Percentiles rank a stretch among this genome's conserved stretches.
Conservation (phyloP, 2,329 filamentous ascomycete genomes). For the Colletotrichum euphorbiae region DNA sequence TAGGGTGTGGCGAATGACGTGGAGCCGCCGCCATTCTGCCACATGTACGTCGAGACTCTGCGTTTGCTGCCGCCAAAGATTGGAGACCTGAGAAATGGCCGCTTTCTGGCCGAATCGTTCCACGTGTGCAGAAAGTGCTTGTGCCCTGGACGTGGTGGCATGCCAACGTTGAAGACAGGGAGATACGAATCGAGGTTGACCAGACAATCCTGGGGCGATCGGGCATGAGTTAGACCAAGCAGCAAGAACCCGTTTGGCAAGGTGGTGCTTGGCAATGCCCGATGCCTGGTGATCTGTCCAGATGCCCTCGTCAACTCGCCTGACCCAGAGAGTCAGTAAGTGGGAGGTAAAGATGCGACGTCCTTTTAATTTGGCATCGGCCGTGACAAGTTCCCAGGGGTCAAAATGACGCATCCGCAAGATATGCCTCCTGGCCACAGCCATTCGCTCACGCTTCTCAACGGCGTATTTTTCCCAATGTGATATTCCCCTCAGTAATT, state of each 20-base stretch:
- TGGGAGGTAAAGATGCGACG: constrained; percentile 23
- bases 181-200: not conserved
- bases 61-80: constrained; percentile 13
- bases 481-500: constrained; percentile 36
- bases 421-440: constrained; percentile 76
- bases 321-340: constrained; percentile 23
- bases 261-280: not conserved
- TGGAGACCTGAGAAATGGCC: not conserved
- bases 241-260: not conserved
- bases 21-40: constrained; percentile 5
- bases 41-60: not conserved
- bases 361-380: constrained; percentile 22
- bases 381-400: constrained; percentile 41
- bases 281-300: not conserved
- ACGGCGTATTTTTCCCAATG: constrained; percentile 74
- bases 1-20: constrained; percentile 7
- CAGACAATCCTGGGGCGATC: not conserved
- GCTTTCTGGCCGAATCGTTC: not conserved
- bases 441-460: constrained; percentile 74
- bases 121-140: not conserved
- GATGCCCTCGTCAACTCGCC: constrained; percentile 6
- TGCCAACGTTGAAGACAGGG: constrained; percentile 22
- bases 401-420: constrained; percentile 62
- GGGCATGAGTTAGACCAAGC: constrained; percentile 18
- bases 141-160: not conserved